These are phyloP conservation scores for Aspergillus fischeri DNA, from an alignment of 2,329 filamentous ascomycete genomes.

Conservation along the genomic window DNA sequence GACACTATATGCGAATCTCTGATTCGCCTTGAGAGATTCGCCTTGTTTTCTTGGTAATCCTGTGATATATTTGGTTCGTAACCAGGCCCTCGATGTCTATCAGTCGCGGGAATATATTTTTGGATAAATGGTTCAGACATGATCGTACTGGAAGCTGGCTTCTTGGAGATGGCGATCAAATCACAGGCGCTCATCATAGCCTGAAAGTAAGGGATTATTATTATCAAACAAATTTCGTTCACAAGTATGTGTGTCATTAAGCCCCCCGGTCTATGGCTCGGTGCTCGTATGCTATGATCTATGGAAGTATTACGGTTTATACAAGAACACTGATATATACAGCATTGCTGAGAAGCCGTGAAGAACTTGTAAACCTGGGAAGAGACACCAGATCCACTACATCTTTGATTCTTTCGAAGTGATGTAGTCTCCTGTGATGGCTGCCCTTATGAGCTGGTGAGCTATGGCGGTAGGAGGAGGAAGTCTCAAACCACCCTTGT, in stretches of 20 bases:
- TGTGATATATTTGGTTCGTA: not conserved
- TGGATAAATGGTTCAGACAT: not conserved
- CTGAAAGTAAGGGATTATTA: not conserved
- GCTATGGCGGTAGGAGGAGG: constrained; percentile 89
- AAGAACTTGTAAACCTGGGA: not conserved
- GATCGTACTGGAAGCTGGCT: not conserved
- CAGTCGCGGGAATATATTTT: too few species aligned
- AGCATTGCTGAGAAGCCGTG: not conserved
- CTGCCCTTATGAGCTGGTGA: constrained; percentile 77
- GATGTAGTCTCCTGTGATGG: constrained; percentile 67
- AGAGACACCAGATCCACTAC: constrained; percentile 14
- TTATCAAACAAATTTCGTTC: not conserved
- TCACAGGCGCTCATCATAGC: not conserved
- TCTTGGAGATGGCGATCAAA: not conserved
- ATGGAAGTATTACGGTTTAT: not conserved
- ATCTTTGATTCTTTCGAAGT: constrained; percentile 50
- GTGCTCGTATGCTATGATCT: not conserved
- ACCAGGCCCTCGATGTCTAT: too few species aligned
- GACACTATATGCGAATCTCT: constrained; percentile 40
- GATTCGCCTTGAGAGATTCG: constrained; percentile 11
- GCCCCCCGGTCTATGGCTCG: not conserved
- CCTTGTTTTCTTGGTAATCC: not conserved
- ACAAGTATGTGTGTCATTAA: not conserved
- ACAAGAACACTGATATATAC: not conserved
- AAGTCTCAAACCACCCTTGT: constrained; percentile 71